Percentiles rank a stretch among this genome's conserved stretches.
phyloP scores from a whole-genome alignment of 2,329 filamentous ascomycete genomes.

The Phyllosticta capitalensis region DNA sequence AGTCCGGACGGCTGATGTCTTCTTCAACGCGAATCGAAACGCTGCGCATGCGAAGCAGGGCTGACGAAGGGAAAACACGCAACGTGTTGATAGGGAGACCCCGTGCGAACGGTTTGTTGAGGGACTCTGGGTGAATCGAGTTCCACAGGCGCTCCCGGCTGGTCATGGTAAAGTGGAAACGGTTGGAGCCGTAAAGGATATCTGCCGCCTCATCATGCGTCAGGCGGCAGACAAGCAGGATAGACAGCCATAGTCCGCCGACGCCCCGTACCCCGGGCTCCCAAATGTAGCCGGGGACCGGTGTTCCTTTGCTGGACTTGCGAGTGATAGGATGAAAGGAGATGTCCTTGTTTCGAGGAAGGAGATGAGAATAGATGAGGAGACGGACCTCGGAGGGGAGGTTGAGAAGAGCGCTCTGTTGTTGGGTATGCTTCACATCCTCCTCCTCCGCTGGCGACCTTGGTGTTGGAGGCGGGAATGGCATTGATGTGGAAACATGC shows the following conservation, averaged over 20 bases:
- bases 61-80: neutral
- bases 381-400: constrained; percentile 11
- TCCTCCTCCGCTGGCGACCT: neutral
- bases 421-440: neutral
- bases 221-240: constrained; percentile 14
- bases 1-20: constrained; percentile 3
- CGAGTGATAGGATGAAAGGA: constrained; percentile 2
- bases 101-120: constrained; percentile 1
- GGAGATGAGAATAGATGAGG: constrained; percentile 9
- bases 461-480: neutral
- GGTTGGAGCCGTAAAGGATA: constrained; percentile 14
- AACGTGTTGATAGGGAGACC: constrained; percentile 10
- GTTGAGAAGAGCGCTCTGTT: neutral
- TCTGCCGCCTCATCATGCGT: constrained; percentile 14
- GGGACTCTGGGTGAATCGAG: neutral
- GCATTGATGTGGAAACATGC: neutral
- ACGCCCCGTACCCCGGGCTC: neutral
- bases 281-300: constrained; percentile 1
- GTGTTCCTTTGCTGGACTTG: neutral
- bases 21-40: constrained; percentile 4
- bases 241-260: constrained; percentile 1
- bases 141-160: constrained; percentile 5
- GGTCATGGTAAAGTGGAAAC: constrained; percentile 13
- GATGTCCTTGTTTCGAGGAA: constrained; percentile 9
- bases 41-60: constrained; percentile 5